Base-by-base conservation (phyloP, 306 rosid genomes). In the Biancaea sappan region DNA sequence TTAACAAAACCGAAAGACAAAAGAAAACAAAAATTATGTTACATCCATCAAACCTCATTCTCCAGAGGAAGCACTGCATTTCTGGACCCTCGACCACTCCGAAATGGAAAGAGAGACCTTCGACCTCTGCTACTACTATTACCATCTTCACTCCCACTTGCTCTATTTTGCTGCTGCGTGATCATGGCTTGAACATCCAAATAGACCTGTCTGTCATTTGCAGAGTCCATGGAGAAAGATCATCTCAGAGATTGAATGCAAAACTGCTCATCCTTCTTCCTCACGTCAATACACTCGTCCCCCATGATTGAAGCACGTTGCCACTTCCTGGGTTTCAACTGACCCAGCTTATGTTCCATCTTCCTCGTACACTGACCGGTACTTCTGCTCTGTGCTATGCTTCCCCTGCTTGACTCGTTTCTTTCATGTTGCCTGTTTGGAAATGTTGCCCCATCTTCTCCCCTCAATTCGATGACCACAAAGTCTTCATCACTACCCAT, bases 211-310 rank as follows among this genome's bases (percentile, higher is more conserved):
- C 83, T 77, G 71, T 87, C 89, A 41, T 79, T 76, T 5, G 94
- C 88, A 52, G 92, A 91, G 73, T 91, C 88, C 89, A 87, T 80
- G 28, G 94, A 91, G 77, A 91, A 88, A 72, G 92, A 91, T 79
- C 94, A 80, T 76, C 89, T 69, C 8, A 88, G 77, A 6, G 94
- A 88, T 46, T 83, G 92, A 73, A 91, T 28, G 32, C 74, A 76
- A 46, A 91, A 91, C 52, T 83, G 86, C 0, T 88, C 89, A 34
- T 91, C 88, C 53, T 86, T 85, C 48, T 82, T 79, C 71, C 92
- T 76, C 18, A 77, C 59, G 78, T 91, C 89, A 76, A 91, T 87
- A 44, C 88, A 85, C 76, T 91, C 97, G 69, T 88, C 94, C 9
- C 89, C 97, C 92, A 87, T 87, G 43, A 82, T 91, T 10, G 94